Evolutionary conservation across 768 basidiomycete genomes (phyloP).

Genomic region (Collybia sordida): DNA sequence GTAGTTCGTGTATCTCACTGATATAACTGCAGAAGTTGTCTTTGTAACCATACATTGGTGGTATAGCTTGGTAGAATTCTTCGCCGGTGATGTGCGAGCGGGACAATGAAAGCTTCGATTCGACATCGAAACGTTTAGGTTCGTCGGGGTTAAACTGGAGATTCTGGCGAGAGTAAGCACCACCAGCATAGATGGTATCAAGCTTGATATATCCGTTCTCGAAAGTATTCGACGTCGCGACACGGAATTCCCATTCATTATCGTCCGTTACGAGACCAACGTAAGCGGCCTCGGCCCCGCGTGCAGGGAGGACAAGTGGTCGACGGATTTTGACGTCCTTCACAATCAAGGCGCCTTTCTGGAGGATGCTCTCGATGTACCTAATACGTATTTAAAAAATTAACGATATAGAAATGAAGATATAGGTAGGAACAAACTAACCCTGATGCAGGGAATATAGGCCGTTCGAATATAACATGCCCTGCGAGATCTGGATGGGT

Average conservation of each 20-base stretch:
- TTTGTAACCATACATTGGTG: neutral
- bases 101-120: neutral
- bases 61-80: neutral
- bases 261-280: neutral
- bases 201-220: neutral
- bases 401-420: too few relatives aligned
- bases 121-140: neutral
- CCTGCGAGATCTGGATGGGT: slow-evolving; percentile 9
- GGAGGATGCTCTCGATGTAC: slow-evolving; percentile 1
- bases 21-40: neutral
- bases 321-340: neutral
- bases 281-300: neutral
- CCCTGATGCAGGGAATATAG: slow-evolving; percentile 6
- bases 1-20: neutral
- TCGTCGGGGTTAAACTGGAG: neutral
- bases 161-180: neutral
- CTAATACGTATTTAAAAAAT: neutral
- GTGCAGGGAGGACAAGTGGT: neutral
- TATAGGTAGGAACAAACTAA: neutral
- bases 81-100: neutral
- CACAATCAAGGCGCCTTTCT: neutral
- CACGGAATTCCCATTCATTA: slow-evolving; percentile 1
- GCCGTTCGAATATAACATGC: slow-evolving; percentile 4
- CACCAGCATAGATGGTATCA: neutral
- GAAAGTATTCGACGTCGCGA: neutral